These are phyloP conservation scores for Trichoderma pleuroti DNA, from an alignment of 2,329 filamentous ascomycete genomes.

Conservation along the genomic window DNA sequence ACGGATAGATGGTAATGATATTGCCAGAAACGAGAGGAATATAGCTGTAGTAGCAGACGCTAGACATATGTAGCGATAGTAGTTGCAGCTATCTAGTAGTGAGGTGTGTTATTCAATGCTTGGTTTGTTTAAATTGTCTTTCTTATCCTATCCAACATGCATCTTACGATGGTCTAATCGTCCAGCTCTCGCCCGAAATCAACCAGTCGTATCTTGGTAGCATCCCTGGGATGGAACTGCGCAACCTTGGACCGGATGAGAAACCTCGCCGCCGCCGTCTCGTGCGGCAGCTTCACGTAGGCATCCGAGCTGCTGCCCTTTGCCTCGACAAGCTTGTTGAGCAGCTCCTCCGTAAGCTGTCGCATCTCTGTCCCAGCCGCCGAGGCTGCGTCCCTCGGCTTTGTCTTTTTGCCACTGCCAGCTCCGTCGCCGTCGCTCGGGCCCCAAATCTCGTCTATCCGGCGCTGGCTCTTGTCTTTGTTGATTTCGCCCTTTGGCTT, in stretches of 20 bases:
- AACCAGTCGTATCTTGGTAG: conserved; percentile 54
- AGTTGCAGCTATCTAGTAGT: no score
- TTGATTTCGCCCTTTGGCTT: conserved; percentile 40
- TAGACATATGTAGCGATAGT: no score
- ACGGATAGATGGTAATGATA: no score
- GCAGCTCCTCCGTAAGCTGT: conserved; percentile 56
- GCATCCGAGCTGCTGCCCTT: conserved; percentile 53
- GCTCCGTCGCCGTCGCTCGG: conserved; percentile 25
- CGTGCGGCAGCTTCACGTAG: conserved; percentile 56
- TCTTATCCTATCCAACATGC: neutral
- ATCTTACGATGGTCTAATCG: conserved; percentile 33
- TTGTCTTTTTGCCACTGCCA: conserved; percentile 19
- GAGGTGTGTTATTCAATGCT: neutral
- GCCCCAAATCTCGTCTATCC: conserved; percentile 64
- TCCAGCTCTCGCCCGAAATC: conserved; percentile 64
- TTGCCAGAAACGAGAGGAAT: no score
- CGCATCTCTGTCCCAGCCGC: conserved; percentile 57
- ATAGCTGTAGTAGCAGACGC: no score
- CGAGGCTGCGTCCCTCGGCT: conserved; percentile 44
- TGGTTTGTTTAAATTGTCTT: neutral
- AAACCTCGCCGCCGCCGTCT: conserved; percentile 61
- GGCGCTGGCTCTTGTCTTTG: conserved; percentile 53
- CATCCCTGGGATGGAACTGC: conserved; percentile 62
- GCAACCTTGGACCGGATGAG: conserved; percentile 63
- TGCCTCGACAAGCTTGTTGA: conserved; percentile 55